Conservation (phyloP, 2,329 filamentous ascomycete species). For the Alternaria tenuissima region DNA sequence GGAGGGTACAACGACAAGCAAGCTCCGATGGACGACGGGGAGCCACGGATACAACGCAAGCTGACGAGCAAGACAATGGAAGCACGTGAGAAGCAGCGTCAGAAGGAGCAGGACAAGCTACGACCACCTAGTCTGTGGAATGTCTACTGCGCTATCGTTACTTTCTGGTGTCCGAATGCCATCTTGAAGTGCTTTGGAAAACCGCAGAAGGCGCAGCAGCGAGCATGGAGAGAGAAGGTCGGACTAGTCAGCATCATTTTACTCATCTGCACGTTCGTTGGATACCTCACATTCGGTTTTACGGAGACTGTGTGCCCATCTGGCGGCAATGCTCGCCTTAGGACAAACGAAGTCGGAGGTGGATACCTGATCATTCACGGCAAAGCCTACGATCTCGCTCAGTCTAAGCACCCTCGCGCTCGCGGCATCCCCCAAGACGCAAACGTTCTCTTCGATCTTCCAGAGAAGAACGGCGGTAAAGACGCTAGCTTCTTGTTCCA, state of each 20-base stretch:
- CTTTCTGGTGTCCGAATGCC: conserved; percentile 92
- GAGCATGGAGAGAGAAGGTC: conserved; percentile 98
- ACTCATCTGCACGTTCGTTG: conserved; percentile 85
- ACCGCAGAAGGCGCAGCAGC: conserved; percentile 82
- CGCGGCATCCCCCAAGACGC: conserved; percentile 75
- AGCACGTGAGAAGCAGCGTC: conserved; percentile 66
- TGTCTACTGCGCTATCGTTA: conserved; percentile 91
- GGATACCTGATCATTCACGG: conserved; percentile 98
- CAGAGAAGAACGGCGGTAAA: conserved; percentile 81
- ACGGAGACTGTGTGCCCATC: conserved; percentile 83
- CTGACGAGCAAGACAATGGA: conserved; percentile 67
- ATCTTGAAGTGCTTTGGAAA: conserved; percentile 86
- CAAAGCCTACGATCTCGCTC: conserved; percentile 81
- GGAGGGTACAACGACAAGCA: conserved; percentile 51
- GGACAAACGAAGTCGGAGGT: conserved; percentile 78
- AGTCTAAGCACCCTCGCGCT: conserved; percentile 80
- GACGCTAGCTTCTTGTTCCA: conserved; percentile 98
- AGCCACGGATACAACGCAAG: conserved; percentile 61
- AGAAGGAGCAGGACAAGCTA: conserved; percentile 69
- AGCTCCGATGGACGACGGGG: conserved; percentile 42
- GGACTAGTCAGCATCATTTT: conserved; percentile 94
- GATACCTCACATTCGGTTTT: conserved; percentile 97
- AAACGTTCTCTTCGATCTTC: conserved; percentile 89
- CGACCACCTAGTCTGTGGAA: conserved; percentile 91
- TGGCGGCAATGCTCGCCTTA: conserved; percentile 72